Percentiles rank a stretch among this genome's conserved stretches.
phyloP scores from a whole-genome alignment of 345 rosid species.

The Eucalyptus brandiana region DNA sequence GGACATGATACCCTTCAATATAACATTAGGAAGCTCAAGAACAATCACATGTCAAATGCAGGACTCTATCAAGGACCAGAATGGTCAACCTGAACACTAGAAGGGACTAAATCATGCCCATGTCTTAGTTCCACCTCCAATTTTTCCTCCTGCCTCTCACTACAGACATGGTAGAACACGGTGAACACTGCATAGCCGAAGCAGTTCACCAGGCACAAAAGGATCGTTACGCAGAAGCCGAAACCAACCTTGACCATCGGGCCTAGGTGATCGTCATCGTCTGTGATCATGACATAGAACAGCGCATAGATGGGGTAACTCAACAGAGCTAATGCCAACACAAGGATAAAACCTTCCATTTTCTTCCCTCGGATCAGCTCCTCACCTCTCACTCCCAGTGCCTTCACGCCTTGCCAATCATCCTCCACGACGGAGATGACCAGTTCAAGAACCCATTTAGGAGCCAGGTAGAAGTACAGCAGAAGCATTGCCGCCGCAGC shows the following conservation, averaged over 20 bases:
- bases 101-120: background rate
- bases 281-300: background rate
- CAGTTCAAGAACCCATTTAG: background rate
- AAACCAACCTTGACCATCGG: background rate
- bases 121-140: background rate
- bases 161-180: background rate
- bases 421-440: background rate
- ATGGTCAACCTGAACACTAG: background rate
- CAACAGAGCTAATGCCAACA: background rate
- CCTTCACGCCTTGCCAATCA: background rate
- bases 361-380: background rate
- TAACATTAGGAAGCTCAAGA: background rate
- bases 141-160: background rate
- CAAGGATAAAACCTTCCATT: background rate
- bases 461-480: background rate
- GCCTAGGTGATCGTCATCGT: background rate
- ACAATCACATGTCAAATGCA: background rate
- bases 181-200: background rate
- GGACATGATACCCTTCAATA: background rate
- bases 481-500: background rate
- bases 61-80: background rate
- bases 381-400: background rate
- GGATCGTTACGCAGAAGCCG: background rate
- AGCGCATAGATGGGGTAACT: background rate
- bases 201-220: background rate